A percentile compares a stretch with the other conserved stretches of the same genome.
phyloP scores from a whole-genome alignment of 306 rosid species.

The Quercus agrifolia region DNA sequence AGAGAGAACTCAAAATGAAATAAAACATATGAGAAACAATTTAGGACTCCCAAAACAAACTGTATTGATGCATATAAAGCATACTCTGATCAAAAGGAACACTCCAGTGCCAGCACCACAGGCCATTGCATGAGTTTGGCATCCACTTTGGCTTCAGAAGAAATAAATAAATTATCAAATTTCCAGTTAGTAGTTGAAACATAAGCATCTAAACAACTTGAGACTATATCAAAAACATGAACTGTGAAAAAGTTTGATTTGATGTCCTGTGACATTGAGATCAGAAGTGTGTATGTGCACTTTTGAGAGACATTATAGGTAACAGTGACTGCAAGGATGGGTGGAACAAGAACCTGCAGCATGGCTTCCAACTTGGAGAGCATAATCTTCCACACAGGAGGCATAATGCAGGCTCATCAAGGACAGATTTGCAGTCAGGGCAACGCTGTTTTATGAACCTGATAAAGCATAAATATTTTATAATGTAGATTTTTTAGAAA shows the following conservation, averaged over 20 bases:
- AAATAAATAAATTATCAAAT: constrained; percentile 17
- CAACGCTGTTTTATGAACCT: constrained; percentile 86
- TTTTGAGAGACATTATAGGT: neutral
- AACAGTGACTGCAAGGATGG: neutral
- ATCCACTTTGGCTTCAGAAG: constrained; percentile 70
- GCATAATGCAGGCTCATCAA: constrained; percentile 90
- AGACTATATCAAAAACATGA: neutral
- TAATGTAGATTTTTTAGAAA: neutral
- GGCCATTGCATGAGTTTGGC: constrained; percentile 78
- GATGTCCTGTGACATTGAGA: neutral
- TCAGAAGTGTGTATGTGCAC: neutral
- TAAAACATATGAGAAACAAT: neutral
- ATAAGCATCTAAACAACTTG: neutral
- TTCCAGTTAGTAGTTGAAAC: constrained; percentile 17
- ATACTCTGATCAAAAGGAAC: constrained; percentile 81
- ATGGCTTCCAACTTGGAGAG: constrained; percentile 81
- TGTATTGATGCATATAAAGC: neutral
- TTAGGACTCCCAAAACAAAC: neutral
- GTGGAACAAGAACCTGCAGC: constrained; percentile 78
- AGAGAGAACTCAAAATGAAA: neutral
- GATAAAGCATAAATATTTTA: constrained; percentile 17
- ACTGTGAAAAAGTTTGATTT: neutral
- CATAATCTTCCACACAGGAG: constrained; percentile 90
- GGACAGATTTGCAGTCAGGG: constrained; percentile 53
- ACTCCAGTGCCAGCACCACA: constrained; percentile 97